phyloP scores from a whole-genome alignment of 139 green algal species.

The Ulvella scutata region DNA sequence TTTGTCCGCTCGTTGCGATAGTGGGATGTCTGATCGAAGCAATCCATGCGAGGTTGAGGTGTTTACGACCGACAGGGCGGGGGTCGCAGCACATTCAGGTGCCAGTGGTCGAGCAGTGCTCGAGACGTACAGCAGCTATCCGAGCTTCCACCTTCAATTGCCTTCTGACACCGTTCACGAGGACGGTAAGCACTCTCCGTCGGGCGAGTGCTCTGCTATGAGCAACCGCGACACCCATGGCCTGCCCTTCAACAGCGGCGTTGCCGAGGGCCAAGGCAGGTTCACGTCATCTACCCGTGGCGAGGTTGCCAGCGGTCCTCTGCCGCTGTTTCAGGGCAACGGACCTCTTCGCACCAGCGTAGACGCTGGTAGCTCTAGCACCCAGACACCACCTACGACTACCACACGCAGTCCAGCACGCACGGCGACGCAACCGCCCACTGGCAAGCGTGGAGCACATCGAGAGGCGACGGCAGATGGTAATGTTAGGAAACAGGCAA shows the following conservation, averaged over 20 bases:
- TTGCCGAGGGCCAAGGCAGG: not conserved
- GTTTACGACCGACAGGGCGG: no score
- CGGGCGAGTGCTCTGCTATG: not conserved
- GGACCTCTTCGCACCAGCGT: not conserved
- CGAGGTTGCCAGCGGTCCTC: not conserved
- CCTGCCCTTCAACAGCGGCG: no score
- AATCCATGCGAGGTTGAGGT: no score
- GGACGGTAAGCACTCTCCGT: not conserved
- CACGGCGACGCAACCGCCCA: not conserved
- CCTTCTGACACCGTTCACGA: no score
- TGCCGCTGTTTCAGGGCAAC: not conserved
- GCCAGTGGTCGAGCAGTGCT: no score
- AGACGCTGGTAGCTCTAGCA: not conserved
- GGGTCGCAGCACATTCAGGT: no score
- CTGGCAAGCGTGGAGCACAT: not conserved
- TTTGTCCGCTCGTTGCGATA: no score
- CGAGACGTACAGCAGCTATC: no score
- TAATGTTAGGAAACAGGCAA: not conserved
- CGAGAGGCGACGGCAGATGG: not conserved
- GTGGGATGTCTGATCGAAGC: no score
- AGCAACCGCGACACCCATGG: not conserved
- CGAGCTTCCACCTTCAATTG: no score
- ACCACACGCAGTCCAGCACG: not conserved
- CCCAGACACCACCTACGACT: constrained; percentile 1
- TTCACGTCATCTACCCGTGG: not conserved